phyloP scores from a whole-genome alignment of 768 basidiomycete genomes.

The Suillus subalutaceus region DNA sequence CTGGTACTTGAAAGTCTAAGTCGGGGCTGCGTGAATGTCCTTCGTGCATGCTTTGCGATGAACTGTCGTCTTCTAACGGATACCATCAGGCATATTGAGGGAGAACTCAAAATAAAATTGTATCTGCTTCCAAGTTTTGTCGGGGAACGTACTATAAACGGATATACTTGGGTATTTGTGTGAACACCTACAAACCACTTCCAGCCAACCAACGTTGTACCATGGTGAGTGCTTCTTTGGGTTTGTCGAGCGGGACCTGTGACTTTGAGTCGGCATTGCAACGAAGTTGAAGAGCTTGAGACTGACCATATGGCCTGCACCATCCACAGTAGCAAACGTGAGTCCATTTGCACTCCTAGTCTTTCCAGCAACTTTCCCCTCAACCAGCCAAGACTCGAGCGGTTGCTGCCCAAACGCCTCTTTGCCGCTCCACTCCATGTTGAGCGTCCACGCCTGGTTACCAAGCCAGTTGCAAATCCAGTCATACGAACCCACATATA shows the following conservation, averaged over 20 bases:
- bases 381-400: constrained; percentile 62
- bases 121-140: neutral
- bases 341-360: constrained; percentile 61
- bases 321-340: constrained; percentile 66
- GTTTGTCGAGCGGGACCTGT: constrained; percentile 67
- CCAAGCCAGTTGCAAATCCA: constrained; percentile 84
- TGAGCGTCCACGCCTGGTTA: constrained; percentile 76
- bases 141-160: neutral
- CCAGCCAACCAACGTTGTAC: constrained; percentile 51
- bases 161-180: neutral
- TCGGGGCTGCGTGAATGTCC: too few species aligned
- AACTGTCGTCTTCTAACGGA: too few species aligned
- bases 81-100: too few species aligned
- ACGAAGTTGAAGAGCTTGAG: neutral
- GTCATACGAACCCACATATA: constrained; percentile 76
- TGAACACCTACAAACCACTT: constrained; percentile 23
- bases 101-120: neutral
- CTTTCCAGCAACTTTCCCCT: constrained; percentile 51
- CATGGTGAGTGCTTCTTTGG: constrained; percentile 52
- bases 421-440: constrained; percentile 71
- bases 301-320: constrained; percentile 77
- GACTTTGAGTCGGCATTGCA: constrained; percentile 10
- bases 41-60: too few species aligned
- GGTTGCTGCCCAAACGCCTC: constrained; percentile 49
- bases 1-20: too few species aligned